Evolutionary conservation across 495 filamentous ascomycete species (phyloP).

Genomic region (Letharia lupina): DNA sequence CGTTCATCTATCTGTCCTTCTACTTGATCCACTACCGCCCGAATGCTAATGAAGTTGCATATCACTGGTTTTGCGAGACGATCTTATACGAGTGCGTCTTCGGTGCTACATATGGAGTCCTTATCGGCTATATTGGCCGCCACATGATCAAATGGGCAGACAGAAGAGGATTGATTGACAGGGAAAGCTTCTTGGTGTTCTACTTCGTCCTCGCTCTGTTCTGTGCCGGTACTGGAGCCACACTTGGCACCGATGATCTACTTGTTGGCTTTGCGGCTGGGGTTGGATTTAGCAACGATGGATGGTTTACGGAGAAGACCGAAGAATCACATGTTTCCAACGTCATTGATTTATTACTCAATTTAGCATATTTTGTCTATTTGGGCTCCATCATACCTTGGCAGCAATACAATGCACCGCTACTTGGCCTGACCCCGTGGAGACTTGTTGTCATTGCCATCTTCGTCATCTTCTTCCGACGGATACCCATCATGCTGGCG

Average conservation of each 20-base stretch:
- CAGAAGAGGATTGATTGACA: conserved; percentile 75
- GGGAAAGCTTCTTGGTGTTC: conserved; percentile 96
- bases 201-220: conserved; percentile 97
- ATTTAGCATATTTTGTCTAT: conserved; percentile 96
- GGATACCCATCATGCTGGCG: conserved; percentile 90
- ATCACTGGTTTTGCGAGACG: conserved; percentile 84
- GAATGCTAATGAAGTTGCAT: conserved; percentile 56
- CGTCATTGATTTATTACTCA: conserved; percentile 95
- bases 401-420: conserved; percentile 68
- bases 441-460: conserved; percentile 80
- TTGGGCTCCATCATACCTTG: conserved; percentile 96
- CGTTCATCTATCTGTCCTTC: conserved; percentile 87
- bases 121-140: conserved; percentile 78
- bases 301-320: conserved; percentile 97
- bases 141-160: conserved; percentile 90
- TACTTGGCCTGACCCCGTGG: conserved; percentile 74
- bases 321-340: conserved; percentile 98
- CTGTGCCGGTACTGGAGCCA: conserved; percentile 87
- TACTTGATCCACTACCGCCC: conserved; percentile 79
- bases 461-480: conserved; percentile 89
- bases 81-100: conserved; percentile 96
- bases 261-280: conserved; percentile 91
- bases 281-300: conserved; percentile 97
- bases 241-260: conserved; percentile 91
- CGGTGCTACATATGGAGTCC: conserved; percentile 80